A percentile compares a stretch with the other conserved stretches of the same genome.
Conservation (phyloP, 2,329 filamentous ascomycete species). For the Diaporthe ilicicola region DNA sequence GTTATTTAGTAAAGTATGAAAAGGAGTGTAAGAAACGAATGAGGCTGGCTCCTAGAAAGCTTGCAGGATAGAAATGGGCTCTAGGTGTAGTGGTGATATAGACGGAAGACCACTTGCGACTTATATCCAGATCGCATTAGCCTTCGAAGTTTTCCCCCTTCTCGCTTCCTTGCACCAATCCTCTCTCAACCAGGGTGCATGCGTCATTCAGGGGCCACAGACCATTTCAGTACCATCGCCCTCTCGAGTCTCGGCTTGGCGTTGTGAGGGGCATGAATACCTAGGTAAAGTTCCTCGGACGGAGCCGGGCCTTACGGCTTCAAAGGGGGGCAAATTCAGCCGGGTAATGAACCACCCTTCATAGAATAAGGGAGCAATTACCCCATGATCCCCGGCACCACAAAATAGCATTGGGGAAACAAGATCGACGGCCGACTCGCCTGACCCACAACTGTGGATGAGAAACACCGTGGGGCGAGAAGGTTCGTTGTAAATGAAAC, state of each 20-base stretch:
- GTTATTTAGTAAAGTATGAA: background rate
- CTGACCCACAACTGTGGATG: background rate
- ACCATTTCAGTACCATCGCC: slow-evolving; percentile 10
- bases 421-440: background rate
- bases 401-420: background rate
- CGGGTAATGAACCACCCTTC: background rate
- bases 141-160: background rate
- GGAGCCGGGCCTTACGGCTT: background rate
- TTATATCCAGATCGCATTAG: background rate
- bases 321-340: background rate
- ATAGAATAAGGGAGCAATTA: background rate
- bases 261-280: background rate
- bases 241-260: background rate
- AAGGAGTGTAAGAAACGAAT: background rate
- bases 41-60: background rate
- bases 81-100: background rate
- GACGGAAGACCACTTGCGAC: slow-evolving; percentile 2
- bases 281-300: background rate
- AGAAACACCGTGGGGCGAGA: background rate
- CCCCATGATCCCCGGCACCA: background rate
- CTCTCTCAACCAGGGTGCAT: background rate
- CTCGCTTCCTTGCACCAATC: background rate
- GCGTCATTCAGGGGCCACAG: background rate
- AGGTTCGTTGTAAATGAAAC: slow-evolving; percentile 4
- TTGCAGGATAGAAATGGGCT: background rate